These are phyloP conservation scores for Aspergillus fumigatus DNA, from an alignment of 2,329 filamentous ascomycete genomes.

Conservation along the genomic window DNA sequence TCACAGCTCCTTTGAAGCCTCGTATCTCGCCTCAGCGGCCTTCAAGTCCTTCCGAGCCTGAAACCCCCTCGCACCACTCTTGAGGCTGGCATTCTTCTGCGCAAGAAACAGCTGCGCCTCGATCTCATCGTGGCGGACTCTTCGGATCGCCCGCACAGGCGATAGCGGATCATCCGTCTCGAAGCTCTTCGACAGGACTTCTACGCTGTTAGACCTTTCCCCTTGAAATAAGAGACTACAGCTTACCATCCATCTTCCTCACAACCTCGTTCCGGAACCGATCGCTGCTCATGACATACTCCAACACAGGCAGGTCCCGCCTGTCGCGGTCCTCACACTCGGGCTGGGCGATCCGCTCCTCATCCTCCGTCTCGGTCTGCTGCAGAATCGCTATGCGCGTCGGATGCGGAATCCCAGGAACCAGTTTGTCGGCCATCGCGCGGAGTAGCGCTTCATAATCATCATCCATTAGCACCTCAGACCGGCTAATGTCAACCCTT, in stretches of 20 bases:
- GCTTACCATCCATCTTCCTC: conserved; percentile 56
- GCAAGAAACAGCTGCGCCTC: conserved; percentile 62
- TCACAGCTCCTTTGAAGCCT: conserved; percentile 53
- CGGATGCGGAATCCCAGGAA: conserved; percentile 67
- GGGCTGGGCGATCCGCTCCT: background rate
- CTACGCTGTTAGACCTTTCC: background rate
- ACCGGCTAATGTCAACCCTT: background rate
- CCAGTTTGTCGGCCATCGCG: conserved; percentile 71
- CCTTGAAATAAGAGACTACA: background rate
- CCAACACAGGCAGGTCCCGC: conserved; percentile 51
- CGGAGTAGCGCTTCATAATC: conserved; percentile 57
- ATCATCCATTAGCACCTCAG: conserved; percentile 3
- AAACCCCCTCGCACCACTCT: conserved; percentile 71
- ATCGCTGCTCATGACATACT: conserved; percentile 60
- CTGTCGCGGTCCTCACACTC: background rate
- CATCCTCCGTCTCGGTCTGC: conserved; percentile 50
- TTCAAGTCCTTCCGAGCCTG: conserved; percentile 71
- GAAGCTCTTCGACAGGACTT: conserved; percentile 57
- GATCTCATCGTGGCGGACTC: conserved; percentile 58
- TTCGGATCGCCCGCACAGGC: conserved; percentile 58
- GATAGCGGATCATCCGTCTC: conserved; percentile 54
- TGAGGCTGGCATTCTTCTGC: conserved; percentile 67
- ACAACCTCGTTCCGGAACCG: conserved; percentile 50
- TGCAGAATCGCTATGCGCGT: conserved; percentile 65
- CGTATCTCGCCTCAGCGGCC: conserved; percentile 62